Evolutionary conservation across 768 basidiomycete species (phyloP), one percentile per base, ranked within the genome.

Genomic region (Kwoniella heveanensis): DNA sequence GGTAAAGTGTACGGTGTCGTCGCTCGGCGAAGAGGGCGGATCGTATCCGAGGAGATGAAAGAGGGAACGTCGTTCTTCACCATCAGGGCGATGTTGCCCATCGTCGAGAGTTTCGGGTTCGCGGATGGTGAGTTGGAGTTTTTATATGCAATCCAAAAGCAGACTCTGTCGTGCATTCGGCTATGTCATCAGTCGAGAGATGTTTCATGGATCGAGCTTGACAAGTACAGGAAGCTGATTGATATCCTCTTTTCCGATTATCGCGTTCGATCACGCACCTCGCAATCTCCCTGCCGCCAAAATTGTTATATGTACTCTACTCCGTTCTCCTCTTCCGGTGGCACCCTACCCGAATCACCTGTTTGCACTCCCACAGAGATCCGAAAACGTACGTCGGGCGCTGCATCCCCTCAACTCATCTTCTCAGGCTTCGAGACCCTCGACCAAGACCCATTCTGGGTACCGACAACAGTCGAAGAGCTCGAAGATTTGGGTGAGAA

Each of bases 1-100:
- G 96, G 96, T 1, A 98, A 95, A 78, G 93, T 98, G 1, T 98
- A 98, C 72, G 94, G 87, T 9, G 96, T 98, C 21, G 90, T 98
- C 3, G 88, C 95, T 0, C 88, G 88, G 78, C 87, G 95, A 67
- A 86, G 92, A 54, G 96, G 96, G 1, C 84, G 90, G 51, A 95
- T 99, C 64, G 86, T 97, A 2, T 90, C 93, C 15, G 96, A 98
- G 76, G 96, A 98, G 79, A 95, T 98, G 93, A 97, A 93, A 77
- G 94, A 98, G 77, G 93, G 96, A 0, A 96, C 93, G 0, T 85
- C 89, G 0, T 94, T 96, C 81, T 96, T 99, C 82, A 92, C 88
- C 10, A 88, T 99, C 22, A 86, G 88, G 7, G 91, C 96, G 0
- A 82, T 96, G 65, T 81, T 99, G 21, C 96, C 96, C 1, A 94